Conservation (phyloP, 306 rosid genomes). For the Cajanus cajan region DNA sequence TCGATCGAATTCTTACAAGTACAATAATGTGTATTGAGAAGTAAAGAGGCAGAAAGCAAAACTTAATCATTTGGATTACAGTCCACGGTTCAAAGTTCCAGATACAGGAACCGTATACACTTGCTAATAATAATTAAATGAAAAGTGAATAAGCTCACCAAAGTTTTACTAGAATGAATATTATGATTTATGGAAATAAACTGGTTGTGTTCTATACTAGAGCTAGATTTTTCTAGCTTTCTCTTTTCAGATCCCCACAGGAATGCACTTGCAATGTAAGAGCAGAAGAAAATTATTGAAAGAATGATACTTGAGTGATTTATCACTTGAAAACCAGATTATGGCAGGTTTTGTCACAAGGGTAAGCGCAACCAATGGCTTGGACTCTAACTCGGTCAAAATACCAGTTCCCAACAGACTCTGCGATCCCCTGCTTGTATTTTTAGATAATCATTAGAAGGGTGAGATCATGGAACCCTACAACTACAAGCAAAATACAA, state of each 20-base stretch:
- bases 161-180: slow-evolving; percentile 32
- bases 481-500: background rate
- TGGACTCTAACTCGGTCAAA: slow-evolving; percentile 40
- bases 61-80: background rate
- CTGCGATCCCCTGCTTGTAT: slow-evolving; percentile 51
- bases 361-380: slow-evolving; percentile 52
- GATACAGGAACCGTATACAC: slow-evolving; percentile 19
- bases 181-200: slow-evolving; percentile 16
- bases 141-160: slow-evolving; percentile 18
- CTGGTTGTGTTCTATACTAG: slow-evolving; percentile 1
- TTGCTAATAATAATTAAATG: slow-evolving; percentile 25
- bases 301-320: slow-evolving; percentile 23
- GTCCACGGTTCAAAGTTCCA: slow-evolving; percentile 14
- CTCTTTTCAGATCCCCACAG: background rate
- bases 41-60: background rate
- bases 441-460: slow-evolving; percentile 32
- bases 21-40: slow-evolving; percentile 1
- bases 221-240: slow-evolving; percentile 19
- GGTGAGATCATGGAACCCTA: background rate
- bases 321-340: slow-evolving; percentile 42
- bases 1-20: background rate
- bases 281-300: slow-evolving; percentile 19
- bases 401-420: slow-evolving; percentile 57
- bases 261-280: background rate
- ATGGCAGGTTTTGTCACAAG: slow-evolving; percentile 56